A percentile compares a stretch with the other conserved stretches of the same genome.
Conservation (phyloP, 1,284 basidiomycete species). For the Anthracocystis walkeri region DNA sequence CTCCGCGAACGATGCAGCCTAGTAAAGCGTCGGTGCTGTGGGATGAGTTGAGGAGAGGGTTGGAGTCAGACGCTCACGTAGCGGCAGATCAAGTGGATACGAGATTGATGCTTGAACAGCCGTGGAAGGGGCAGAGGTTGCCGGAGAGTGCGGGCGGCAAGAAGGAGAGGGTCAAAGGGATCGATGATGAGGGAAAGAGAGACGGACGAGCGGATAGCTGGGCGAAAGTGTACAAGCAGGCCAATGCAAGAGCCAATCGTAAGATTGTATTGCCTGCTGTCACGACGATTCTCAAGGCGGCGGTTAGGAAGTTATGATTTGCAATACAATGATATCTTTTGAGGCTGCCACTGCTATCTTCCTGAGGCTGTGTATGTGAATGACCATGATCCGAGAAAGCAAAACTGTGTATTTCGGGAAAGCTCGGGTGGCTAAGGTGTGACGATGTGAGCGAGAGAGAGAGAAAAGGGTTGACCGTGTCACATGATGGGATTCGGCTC, state of each 20-base stretch:
- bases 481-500: background rate
- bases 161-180: conserved; percentile 49
- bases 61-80: conserved; percentile 46
- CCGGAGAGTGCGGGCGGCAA: conserved; percentile 47
- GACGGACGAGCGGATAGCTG: conserved; percentile 15
- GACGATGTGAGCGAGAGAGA: background rate
- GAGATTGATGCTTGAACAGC: conserved; percentile 48
- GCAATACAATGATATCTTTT: no score
- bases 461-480: background rate
- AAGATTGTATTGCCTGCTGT: conserved; percentile 64
- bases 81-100: conserved; percentile 15
- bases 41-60: conserved; percentile 27
- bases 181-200: conserved; percentile 40
- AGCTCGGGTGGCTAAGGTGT: background rate
- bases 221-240: conserved; percentile 59
- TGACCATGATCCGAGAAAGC: background rate
- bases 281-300: conserved; percentile 38
- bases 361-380: conserved; percentile 1
- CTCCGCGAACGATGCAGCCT: conserved; percentile 16
- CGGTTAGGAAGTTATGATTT: conserved; percentile 31
- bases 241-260: conserved; percentile 61
- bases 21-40: conserved; percentile 27
- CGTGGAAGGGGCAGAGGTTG: conserved; percentile 58
- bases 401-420: background rate
- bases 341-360: no score